Evolutionary conservation across 78 protist genomes (phyloP).

Genomic region (slime mould (Dictyostelium discoideum)): DNA sequence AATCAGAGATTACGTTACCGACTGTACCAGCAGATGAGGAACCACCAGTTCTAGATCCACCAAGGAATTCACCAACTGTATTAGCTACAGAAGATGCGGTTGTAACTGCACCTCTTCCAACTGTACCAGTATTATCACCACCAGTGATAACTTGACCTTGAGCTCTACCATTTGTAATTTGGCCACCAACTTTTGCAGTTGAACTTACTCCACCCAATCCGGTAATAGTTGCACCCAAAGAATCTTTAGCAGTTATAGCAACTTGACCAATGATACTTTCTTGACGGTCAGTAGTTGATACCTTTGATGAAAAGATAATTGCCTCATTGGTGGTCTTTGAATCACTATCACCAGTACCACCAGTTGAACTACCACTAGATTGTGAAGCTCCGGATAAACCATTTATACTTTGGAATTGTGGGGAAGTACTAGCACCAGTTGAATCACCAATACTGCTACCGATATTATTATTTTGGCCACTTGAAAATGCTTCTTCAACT

Average conservation of each 20-base stretch:
- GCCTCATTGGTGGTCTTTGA: neutral
- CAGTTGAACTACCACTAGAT: neutral
- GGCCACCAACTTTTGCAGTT: neutral
- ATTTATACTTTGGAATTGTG: slow-evolving; percentile 4
- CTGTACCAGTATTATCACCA: slow-evolving; percentile 9
- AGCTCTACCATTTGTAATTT: neutral
- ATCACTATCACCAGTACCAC: neutral
- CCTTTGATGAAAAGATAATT: neutral
- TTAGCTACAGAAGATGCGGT: slow-evolving; percentile 1
- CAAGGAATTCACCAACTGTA: neutral
- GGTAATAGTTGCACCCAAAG: neutral
- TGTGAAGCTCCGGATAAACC: neutral
- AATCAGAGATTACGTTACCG: slow-evolving; percentile 2
- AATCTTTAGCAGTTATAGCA: neutral
- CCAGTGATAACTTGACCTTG: slow-evolving; percentile 43
- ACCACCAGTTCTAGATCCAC: slow-evolving; percentile 22
- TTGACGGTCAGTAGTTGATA: neutral
- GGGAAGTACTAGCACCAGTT: slow-evolving; percentile 6
- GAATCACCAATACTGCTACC: slow-evolving; percentile 37
- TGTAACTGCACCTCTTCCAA: neutral
- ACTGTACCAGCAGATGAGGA: slow-evolving; percentile 21
- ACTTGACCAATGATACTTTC: neutral
- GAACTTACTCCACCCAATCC: neutral
- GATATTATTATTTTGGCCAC: slow-evolving; percentile 13
- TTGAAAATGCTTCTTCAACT: neutral